A percentile compares a stretch with the other conserved stretches of the same genome.
Evolutionary conservation across 1,139 yeast genomes (phyloP).

Genomic region (Geotrichum macrosporum): DNA sequence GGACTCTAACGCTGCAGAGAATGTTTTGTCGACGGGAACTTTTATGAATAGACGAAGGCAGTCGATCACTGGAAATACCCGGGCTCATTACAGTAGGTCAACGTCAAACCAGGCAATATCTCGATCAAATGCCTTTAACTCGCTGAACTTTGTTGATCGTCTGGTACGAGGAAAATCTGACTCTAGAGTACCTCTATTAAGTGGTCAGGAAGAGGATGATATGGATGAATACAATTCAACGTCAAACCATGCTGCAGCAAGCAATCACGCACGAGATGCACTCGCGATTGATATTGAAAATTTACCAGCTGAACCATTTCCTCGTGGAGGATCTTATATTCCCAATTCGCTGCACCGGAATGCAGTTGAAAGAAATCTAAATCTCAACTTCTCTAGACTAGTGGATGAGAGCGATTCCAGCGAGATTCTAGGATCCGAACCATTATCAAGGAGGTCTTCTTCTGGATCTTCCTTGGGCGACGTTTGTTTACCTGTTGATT

Average conservation of each 20-base stretch:
- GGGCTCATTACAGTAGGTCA: neutral
- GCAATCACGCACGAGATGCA: conserved; percentile 3
- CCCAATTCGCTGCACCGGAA: conserved; percentile 6
- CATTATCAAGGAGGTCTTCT: conserved; percentile 71
- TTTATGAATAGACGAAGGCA: conserved; percentile 26
- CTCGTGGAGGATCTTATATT: conserved; percentile 4
- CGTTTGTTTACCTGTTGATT: conserved; percentile 74
- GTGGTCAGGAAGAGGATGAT: neutral
- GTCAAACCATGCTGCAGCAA: neutral
- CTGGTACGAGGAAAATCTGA: neutral
- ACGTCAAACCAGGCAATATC: conserved; percentile 1
- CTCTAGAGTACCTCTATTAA: neutral
- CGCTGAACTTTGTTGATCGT: neutral
- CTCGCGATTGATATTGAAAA: conserved; percentile 16
- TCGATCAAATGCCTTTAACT: neutral
- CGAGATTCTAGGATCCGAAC: conserved; percentile 49
- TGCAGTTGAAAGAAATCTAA: neutral
- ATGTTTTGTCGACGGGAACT: neutral
- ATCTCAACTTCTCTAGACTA: neutral
- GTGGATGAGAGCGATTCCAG: conserved; percentile 11
- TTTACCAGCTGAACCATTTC: neutral
- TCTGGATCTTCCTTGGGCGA: conserved; percentile 76
- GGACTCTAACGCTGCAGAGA: too few species aligned
- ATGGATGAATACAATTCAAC: neutral
- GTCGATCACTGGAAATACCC: conserved; percentile 23